Base-by-base conservation (phyloP, 352 stramenopile species). In the Phytophthora chlamydospora region DNA sequence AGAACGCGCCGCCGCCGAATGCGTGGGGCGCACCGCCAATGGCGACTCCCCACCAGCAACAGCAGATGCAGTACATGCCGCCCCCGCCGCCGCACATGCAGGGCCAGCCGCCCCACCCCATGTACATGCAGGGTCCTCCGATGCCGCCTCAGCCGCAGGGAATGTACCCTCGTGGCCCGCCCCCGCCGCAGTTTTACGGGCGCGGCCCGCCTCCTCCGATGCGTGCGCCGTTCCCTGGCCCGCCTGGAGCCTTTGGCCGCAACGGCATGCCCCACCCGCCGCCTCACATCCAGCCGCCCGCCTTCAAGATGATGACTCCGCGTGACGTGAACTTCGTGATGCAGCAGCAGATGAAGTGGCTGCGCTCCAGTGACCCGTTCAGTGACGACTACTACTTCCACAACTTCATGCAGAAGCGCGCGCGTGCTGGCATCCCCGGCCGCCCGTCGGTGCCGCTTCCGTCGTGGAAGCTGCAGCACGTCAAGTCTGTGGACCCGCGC, bases 351-450 rank as follows among this genome's bases (percentile, higher is more conserved):
- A 85, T 90, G 79, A 95, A 95, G 76, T 82, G 86, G 73, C 75
- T 95, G 27, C 84, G 85, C 19, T 86, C 75, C n/a, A 93, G 84
- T 55, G 86, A 95, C 44, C 86, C 86, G 45, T 95, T 93, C 67
- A 95, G 84, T 62, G 86, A 95, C 58, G 86, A 95, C 67, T 93
- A 95, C 58, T 95, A 93, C 52, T 95, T 91, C 57, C 81, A 93
- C 68, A 93, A 93, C 58, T 90, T 82, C 38, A 70, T 85, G 68
- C 80, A 91, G 68, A 95, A 95, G 69, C 80, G 84, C 12, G 68
- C 75, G 34, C 80, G 83, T 12, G 47, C 40, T 32, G 70, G 55
- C 4, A 60, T 58, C 11, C 49, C 67, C 24, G 76, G 76, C 16
- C 59, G 73, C 24, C 58, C 69, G 4, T 71, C 72, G 1, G 66